A percentile compares a stretch with the other conserved stretches of the same genome.
Evolutionary conservation across 257 asterid species (phyloP).

Genomic region (Solanum arcanum): DNA sequence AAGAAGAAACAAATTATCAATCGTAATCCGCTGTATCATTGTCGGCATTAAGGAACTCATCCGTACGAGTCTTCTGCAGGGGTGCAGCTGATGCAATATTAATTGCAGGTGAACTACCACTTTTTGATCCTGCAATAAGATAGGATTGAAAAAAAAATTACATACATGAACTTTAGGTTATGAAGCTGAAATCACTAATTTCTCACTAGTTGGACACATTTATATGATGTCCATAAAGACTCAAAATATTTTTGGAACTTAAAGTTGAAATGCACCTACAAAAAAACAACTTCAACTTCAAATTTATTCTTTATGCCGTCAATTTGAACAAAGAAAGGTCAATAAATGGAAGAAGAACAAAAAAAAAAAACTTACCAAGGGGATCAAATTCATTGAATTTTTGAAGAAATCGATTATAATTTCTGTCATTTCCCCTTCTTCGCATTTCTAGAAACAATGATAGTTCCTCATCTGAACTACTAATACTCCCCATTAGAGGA

Average conservation of each 20-base stretch:
- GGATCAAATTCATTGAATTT: slow-evolving; percentile 75
- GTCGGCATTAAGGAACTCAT: slow-evolving; percentile 87
- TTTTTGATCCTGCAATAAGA: slow-evolving; percentile 46
- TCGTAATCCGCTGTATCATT: slow-evolving; percentile 92
- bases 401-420: slow-evolving; percentile 48
- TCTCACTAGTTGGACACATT: neutral
- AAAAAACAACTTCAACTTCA: neutral
- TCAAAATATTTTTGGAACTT: neutral
- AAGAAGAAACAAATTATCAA: slow-evolving; percentile 37
- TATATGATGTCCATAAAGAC: neutral
- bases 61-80: slow-evolving; percentile 59
- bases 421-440: slow-evolving; percentile 70
- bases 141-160: neutral
- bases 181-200: neutral
- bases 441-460: slow-evolving; percentile 88
- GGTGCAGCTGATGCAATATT: slow-evolving; percentile 46
- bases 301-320: neutral
- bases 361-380: slow-evolving; percentile 30
- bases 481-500: slow-evolving; percentile 37
- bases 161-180: neutral
- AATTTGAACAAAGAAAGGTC: neutral
- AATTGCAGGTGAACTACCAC: slow-evolving; percentile 56
- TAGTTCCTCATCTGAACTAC: slow-evolving; percentile 71
- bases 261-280: neutral
- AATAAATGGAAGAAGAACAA: neutral